A percentile compares a stretch with the other conserved stretches of the same genome.
phyloP scores from a whole-genome alignment of 164 flowering plant species.

The Tetrastigma voinierianum region DNA sequence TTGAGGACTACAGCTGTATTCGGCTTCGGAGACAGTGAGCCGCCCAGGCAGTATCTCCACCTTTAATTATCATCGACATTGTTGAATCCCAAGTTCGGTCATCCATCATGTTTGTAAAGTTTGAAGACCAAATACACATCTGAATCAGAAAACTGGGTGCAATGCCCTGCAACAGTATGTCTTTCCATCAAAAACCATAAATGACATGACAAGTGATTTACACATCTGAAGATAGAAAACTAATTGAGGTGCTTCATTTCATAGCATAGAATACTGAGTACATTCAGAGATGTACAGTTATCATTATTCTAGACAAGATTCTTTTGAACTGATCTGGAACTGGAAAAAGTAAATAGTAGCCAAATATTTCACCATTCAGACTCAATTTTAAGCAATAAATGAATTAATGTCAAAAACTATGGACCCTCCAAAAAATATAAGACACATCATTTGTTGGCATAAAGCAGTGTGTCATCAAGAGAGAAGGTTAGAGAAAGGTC shows the following conservation, averaged over 20 bases:
- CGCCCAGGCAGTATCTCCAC: constrained; percentile 92
- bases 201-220: not conserved
- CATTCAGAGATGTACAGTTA: not conserved
- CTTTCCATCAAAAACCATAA: not conserved
- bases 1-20: constrained; percentile 32
- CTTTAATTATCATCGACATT: constrained; percentile 92
- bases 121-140: constrained; percentile 70
- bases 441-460: no score
- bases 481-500: no score
- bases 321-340: no score
- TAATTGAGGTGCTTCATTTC: not conserved
- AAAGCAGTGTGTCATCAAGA: no score
- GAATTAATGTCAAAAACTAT: no score
- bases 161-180: constrained; percentile 27
- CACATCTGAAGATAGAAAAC: not conserved
- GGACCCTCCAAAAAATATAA: no score
- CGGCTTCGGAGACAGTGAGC: constrained; percentile 81
- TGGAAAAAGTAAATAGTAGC: no score
- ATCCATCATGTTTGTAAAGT: constrained; percentile 76
- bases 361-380: no score
- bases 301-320: no score
- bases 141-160: constrained; percentile 63
- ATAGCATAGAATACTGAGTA: not conserved
- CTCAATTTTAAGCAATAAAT: no score
- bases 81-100: constrained; percentile 94